Evolutionary conservation across 2,329 filamentous ascomycete genomes (phyloP).

Genomic region (Coniochaeta hoffmannii): DNA sequence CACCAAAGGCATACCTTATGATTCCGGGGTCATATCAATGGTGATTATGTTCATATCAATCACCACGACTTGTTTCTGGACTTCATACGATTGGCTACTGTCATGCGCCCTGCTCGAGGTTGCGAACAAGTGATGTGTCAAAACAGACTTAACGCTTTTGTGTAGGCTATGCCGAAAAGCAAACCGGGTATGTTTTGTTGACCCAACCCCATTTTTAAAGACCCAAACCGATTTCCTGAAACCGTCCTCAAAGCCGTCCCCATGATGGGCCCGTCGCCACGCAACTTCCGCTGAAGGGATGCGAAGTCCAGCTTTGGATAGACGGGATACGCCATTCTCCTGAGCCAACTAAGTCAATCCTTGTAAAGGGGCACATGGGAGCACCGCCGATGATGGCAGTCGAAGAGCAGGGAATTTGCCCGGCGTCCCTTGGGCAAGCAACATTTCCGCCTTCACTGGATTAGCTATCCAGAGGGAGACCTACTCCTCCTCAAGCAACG

Average conservation of each 20-base stretch:
- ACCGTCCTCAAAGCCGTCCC: background rate
- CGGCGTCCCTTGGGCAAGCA: background rate
- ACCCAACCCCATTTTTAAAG: too few relatives aligned
- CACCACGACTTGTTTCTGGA: too few relatives aligned
- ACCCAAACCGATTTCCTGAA: background rate
- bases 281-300: background rate
- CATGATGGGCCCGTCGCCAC: too few relatives aligned
- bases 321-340: background rate
- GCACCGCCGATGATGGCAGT: background rate
- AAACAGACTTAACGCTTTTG: background rate
- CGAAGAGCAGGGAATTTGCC: background rate
- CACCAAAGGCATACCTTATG: too few relatives aligned
- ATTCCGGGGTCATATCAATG: too few relatives aligned
- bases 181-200: background rate
- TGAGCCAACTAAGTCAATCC: background rate
- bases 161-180: background rate
- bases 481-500: slow-evolving; percentile 45
- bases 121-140: too few relatives aligned
- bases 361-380: background rate
- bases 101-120: too few relatives aligned
- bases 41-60: too few relatives aligned
- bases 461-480: background rate
- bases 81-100: too few relatives aligned
- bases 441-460: background rate
- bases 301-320: background rate